phyloP scores from a whole-genome alignment of 202 grass and related monocot species.

The Setaria italica region DNA sequence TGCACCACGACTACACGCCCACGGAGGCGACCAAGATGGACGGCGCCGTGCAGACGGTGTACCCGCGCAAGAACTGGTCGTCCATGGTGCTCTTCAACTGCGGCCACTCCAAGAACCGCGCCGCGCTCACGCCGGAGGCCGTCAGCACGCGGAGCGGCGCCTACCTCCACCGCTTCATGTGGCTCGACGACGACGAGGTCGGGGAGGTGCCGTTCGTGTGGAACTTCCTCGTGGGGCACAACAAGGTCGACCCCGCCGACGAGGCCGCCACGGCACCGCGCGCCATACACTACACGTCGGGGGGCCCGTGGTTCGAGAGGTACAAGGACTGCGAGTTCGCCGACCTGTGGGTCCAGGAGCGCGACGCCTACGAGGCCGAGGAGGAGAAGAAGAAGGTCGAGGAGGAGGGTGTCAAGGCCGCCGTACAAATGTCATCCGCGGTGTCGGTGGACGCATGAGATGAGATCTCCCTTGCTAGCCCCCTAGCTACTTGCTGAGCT shows the following conservation, averaged over 20 bases:
- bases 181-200: constrained; percentile 72
- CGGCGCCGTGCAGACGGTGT: constrained; percentile 60
- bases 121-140: constrained; percentile 63
- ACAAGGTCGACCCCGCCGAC: constrained; percentile 40
- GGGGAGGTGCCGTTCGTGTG: constrained; percentile 62
- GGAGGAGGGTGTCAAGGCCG: not conserved
- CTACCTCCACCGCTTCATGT: constrained; percentile 68
- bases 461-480: not conserved
- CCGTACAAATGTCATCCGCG: not conserved
- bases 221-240: constrained; percentile 73
- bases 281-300: constrained; percentile 64
- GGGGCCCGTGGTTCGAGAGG: constrained; percentile 61
- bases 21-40: constrained; percentile 71
- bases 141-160: constrained; percentile 50
- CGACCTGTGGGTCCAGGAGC: constrained; percentile 56
- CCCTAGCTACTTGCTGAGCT: too few species aligned
- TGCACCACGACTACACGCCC: constrained; percentile 66
- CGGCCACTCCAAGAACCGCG: constrained; percentile 66
- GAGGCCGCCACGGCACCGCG: constrained; percentile 38
- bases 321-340: constrained; percentile 65
- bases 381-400: not conserved
- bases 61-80: constrained; percentile 81
- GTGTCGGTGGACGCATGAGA: constrained; percentile 41
- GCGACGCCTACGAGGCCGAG: constrained; percentile 32
- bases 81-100: constrained; percentile 78